These are phyloP conservation scores for Cladorrhinum samala DNA, from an alignment of 495 filamentous ascomycete species.

Conservation along the genomic window DNA sequence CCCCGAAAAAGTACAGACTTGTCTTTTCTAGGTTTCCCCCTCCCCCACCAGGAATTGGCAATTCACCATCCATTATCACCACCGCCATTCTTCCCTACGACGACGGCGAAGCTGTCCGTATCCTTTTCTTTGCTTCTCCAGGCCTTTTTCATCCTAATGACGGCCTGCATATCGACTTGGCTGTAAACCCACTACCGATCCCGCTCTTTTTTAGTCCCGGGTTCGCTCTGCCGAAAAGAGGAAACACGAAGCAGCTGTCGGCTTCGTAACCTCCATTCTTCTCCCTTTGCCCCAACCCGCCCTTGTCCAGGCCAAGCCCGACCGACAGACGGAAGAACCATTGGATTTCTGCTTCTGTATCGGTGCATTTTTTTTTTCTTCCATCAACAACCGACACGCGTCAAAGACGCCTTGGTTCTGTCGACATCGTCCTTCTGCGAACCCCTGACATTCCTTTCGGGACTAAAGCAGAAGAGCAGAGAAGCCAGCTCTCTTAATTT, in stretches of 20 bases:
- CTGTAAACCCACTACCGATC: background rate
- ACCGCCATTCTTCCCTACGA: background rate
- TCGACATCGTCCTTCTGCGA: background rate
- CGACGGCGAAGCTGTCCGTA: background rate
- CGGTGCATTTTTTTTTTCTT: background rate
- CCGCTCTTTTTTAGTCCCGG: background rate
- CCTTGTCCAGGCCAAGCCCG: background rate
- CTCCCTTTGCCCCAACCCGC: background rate
- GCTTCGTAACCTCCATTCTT: background rate
- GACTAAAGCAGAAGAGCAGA: background rate
- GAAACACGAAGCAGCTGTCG: background rate
- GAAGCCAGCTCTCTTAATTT: background rate
- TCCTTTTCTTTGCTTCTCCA: background rate
- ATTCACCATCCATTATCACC: background rate
- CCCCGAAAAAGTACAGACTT: background rate
- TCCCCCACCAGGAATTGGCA: background rate
- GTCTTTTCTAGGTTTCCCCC: background rate
- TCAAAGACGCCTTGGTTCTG: background rate
- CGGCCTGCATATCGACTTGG: background rate
- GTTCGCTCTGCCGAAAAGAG: background rate
- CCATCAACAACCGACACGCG: background rate
- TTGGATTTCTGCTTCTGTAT: background rate
- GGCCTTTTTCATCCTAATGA: background rate
- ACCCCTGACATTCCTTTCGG: background rate
- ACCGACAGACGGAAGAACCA: background rate